Percentiles rank a stretch among this genome's conserved stretches.
These are phyloP conservation scores for Penicillium sp. DNA, from an alignment of 2,329 filamentous ascomycete genomes.

Conservation along the genomic window DNA sequence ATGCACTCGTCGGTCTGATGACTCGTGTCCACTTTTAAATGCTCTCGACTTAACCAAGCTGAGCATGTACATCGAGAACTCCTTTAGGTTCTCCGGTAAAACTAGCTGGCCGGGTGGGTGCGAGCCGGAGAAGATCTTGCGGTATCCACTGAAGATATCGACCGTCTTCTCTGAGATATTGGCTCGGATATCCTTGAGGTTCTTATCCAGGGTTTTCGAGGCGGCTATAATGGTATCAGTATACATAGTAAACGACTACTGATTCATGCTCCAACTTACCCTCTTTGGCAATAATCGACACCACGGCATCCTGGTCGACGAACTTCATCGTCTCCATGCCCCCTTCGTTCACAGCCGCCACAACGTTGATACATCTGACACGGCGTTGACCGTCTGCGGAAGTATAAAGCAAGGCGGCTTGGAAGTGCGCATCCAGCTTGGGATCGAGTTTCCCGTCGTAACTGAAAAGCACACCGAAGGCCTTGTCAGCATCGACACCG, in stretches of 20 bases:
- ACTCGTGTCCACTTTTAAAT: slow-evolving; percentile 87
- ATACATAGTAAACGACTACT: slow-evolving; percentile 1
- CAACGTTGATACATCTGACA: slow-evolving; percentile 88
- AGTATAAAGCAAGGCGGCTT: slow-evolving; percentile 90
- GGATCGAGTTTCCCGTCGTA: slow-evolving; percentile 98
- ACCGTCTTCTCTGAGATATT: slow-evolving; percentile 87
- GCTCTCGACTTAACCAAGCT: slow-evolving; percentile 85
- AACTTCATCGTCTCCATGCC: slow-evolving; percentile 84
- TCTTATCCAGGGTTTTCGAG: slow-evolving; percentile 73
- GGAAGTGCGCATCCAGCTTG: slow-evolving; percentile 96
- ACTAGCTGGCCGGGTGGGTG: slow-evolving; percentile 91
- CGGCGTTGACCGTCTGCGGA: slow-evolving; percentile 83
- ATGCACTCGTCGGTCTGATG: slow-evolving; percentile 83
- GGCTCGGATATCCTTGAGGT: slow-evolving; percentile 80
- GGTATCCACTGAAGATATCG: slow-evolving; percentile 85
- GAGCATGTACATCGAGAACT: slow-evolving; percentile 95
- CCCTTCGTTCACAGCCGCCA: slow-evolving; percentile 85
- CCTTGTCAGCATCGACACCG: slow-evolving; percentile 88
- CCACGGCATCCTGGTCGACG: slow-evolving; percentile 92
- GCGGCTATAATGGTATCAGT: slow-evolving; percentile 55
- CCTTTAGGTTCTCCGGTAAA: slow-evolving; percentile 91
- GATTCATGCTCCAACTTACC: slow-evolving; percentile 32
- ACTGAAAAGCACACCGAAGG: slow-evolving; percentile 83
- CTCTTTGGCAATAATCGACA: slow-evolving; percentile 87
- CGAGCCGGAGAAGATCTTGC: slow-evolving; percentile 83